These are phyloP conservation scores for Amaranthus palmeri DNA, from an alignment of 148 eudicot genomes.

Conservation along the genomic window DNA sequence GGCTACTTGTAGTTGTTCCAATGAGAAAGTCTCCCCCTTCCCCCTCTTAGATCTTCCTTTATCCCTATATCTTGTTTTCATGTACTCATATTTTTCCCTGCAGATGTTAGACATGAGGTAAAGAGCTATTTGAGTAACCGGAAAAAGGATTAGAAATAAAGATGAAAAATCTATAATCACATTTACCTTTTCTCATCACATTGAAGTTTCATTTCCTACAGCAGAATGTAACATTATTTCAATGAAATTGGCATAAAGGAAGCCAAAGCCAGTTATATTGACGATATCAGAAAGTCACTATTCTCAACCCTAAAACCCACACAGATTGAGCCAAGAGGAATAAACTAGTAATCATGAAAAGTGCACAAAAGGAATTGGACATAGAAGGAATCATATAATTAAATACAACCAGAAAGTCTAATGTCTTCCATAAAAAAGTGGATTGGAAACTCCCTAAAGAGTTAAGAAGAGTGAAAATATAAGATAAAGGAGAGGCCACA, in stretches of 20 bases:
- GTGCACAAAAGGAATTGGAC: neutral
- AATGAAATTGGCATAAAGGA: neutral
- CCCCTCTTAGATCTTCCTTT: conserved; percentile 59
- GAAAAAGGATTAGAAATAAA: neutral
- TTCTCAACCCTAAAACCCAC: neutral
- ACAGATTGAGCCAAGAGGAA: neutral
- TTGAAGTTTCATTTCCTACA: conserved; percentile 83
- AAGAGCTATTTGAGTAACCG: conserved; percentile 3
- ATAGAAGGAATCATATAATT: neutral
- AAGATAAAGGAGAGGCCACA: no score
- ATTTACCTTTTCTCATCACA: conserved; percentile 78
- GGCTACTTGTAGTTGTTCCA: conserved; percentile 61
- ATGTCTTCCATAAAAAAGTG: neutral
- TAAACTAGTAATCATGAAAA: neutral
- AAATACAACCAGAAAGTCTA: neutral
- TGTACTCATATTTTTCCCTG: conserved; percentile 61
- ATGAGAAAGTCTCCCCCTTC: conserved; percentile 58
- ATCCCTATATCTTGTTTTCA: conserved; percentile 54
- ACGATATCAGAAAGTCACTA: neutral
- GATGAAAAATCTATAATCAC: neutral
- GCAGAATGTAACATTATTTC: conserved; percentile 1
- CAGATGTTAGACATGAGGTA: conserved; percentile 16
- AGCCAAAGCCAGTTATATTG: neutral
- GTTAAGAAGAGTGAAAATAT: neutral
- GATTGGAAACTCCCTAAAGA: neutral